Evolutionary conservation across 495 filamentous ascomycete genomes (phyloP), one percentile per base, ranked within the genome.

Genomic region (Physcia stellaris): DNA sequence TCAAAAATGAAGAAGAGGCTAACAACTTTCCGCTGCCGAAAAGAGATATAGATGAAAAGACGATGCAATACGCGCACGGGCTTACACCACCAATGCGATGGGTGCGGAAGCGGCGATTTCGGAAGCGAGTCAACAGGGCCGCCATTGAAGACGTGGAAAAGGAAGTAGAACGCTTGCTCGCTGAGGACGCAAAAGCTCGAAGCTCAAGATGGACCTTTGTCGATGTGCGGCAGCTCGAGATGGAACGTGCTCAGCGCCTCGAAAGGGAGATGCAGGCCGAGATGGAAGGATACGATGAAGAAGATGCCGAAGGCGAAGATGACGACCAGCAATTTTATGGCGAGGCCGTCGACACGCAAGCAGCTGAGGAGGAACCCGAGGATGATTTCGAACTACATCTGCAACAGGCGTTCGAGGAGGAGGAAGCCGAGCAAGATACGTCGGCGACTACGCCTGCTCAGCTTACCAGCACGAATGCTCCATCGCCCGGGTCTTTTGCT

Each of bases 41-140:
- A 6, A 29, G 34, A 32, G 73, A 79, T 16, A 64, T 94, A 26
- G 62, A 76, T 31, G 54, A 65, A 16, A 67, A 67, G 39, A 70
- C 70, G 1, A 68, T 76, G 37, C 80, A 86, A 50, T 96, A 85
- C 62, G 80, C 90, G 4, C 90, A 96, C 57, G 90, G 90, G 32
- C 60, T 99, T 3, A 90, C 90, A 2, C 83, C 90, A 6, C 90
- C 90, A 0, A 81, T 99, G 73, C 76, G 83, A 39, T 83, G 77
- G 57, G 86, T 80, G 6, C 65, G 85, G 12, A 86, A 83, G 51
- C 76, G 85, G 9, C 72, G 92, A 4, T 99, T 99, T 54, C 64
- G 87, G 32, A 83, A 83, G 46, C 73, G 86, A 0, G 64, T 92
- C 22, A 84, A 75, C 45, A 80, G 85, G 32, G 74, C 80, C 6